Percentiles rank a stretch among this genome's conserved stretches.
Evolutionary conservation across 169 alveolate genomes (phyloP).

Genomic region (Babesia ovis): DNA sequence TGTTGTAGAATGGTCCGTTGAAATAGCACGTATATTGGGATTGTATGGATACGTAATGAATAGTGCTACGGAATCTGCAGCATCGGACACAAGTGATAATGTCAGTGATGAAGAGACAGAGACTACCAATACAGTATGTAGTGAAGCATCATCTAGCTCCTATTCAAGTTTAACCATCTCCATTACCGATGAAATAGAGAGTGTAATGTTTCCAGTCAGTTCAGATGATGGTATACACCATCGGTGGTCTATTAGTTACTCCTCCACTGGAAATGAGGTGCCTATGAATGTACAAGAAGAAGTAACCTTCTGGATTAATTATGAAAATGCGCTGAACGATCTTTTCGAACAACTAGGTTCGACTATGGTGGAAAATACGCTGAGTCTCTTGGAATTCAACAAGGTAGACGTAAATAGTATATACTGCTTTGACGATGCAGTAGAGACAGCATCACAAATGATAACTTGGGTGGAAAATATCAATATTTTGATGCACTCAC

Average conservation of each 20-base stretch:
- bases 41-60: background rate
- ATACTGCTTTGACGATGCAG: slow-evolving; percentile 44
- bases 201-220: background rate
- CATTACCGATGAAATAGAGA: background rate
- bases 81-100: background rate
- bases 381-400: slow-evolving; percentile 40
- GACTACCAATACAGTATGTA: background rate
- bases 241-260: background rate
- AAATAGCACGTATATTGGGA: slow-evolving; percentile 32
- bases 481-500: slow-evolving; percentile 5
- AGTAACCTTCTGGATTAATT: slow-evolving; percentile 34
- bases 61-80: background rate
- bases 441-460: slow-evolving; percentile 8
- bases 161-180: background rate
- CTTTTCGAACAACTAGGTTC: slow-evolving; percentile 15
- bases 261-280: background rate
- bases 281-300: slow-evolving; percentile 34
- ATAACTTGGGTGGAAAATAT: slow-evolving; percentile 17
- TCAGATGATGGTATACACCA: background rate
- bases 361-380: slow-evolving; percentile 9
- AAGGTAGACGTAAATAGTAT: slow-evolving; percentile 18
- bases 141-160: background rate
- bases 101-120: background rate
- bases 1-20: slow-evolving; percentile 43
- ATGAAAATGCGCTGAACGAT: slow-evolving; percentile 29